Base-by-base conservation (phyloP, 352 stramenopile genomes). In the Pythium pectinolyticum region DNA sequence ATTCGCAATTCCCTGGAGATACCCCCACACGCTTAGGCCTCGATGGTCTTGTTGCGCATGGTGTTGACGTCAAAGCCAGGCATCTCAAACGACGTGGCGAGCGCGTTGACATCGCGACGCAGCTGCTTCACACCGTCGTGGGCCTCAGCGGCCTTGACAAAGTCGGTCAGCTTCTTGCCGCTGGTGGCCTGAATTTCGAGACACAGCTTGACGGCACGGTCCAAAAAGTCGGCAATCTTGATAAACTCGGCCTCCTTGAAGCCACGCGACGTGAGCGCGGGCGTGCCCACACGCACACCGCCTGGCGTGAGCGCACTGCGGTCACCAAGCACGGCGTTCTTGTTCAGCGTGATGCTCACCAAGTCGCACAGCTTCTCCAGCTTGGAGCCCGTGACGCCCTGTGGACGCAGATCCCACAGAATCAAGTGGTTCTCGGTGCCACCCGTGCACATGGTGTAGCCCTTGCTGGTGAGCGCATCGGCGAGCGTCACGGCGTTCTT, bases 381-480 rank as follows among this genome's bases (percentile, higher is more conserved):
- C 85, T 99, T 99, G 48, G 94, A 97, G 73, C 97, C 97, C 46
- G 96, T 99, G 41, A 99, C 80, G 52, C 89, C 90, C 63, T 94
- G 67, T 11, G 95, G 94, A 68, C 96, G 91, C 61, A 99, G 76
- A 77, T 99, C 97, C 96, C 97, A 99, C 27, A 99, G 78, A 34
- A 99, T 83, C 57, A 99, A 82, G 82, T 99, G 97, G 88, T 99
- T 99, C 74, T 99, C 97, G 2, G 97, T 99, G 69, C 97, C 97
- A 47, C 96, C 97, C 15, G 97, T 99, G 64, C 92, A 97, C 74
- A 99, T 89, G 10, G 74, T 90, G 78, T 99, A 99, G 49, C 97
- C 97, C 57, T 94, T 78, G 37, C 90, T 73, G n/a, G 84, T 89
- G 12, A 99, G 80, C 22, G 92, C 89, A 52, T 94, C 74, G 28